phyloP scores from a whole-genome alignment of 495 filamentous ascomycete species.

The Lentithecium fluviatile region DNA sequence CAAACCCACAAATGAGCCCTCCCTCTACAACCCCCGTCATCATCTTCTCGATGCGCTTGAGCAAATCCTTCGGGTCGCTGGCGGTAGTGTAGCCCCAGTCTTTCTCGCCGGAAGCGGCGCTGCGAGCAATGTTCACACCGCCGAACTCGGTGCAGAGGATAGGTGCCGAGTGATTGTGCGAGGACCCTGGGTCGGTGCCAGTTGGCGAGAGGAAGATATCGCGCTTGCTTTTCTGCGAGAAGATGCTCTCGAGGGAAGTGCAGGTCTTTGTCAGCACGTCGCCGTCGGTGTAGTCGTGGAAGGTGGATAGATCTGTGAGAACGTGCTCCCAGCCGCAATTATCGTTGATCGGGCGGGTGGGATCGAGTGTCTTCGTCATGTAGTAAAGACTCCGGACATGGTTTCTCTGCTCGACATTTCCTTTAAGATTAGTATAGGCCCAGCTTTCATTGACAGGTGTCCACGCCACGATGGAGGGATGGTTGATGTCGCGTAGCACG shows the following conservation, averaged over 20 bases:
- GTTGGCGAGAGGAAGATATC: constrained; percentile 52
- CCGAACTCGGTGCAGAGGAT: constrained; percentile 61
- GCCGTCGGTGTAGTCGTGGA: constrained; percentile 60
- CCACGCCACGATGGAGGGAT: constrained; percentile 61
- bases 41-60: constrained; percentile 36
- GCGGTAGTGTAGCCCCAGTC: constrained; percentile 43
- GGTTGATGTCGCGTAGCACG: constrained; percentile 59
- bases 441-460: constrained; percentile 64
- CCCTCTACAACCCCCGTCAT: constrained; percentile 34
- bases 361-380: constrained; percentile 59
- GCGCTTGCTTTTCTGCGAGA: constrained; percentile 47
- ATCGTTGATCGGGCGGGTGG: constrained; percentile 60
- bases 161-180: constrained; percentile 51
- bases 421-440: constrained; percentile 54
- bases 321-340: constrained; percentile 67
- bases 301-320: constrained; percentile 57
- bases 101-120: constrained; percentile 28
- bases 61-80: constrained; percentile 31
- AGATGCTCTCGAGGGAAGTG: constrained; percentile 47
- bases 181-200: constrained; percentile 46
- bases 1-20: constrained; percentile 36
- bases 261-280: constrained; percentile 50
- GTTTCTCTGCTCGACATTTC: constrained; percentile 54
- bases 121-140: constrained; percentile 58
- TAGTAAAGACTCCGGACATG: constrained; percentile 60